These are phyloP conservation scores for Candida suzukii DNA, from an alignment of 805 yeast species.

Conservation along the genomic window DNA sequence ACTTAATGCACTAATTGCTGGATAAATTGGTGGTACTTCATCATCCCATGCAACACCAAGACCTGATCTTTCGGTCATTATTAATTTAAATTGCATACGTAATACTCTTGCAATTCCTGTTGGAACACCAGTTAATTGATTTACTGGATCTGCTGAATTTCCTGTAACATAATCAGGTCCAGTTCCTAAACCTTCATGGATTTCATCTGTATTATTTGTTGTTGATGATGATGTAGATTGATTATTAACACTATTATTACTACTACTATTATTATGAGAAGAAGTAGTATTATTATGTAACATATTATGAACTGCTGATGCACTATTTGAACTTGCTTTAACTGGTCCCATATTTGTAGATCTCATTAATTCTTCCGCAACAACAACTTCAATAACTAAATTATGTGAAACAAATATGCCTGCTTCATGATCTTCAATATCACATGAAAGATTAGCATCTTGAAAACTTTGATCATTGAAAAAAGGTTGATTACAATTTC, in stretches of 20 bases:
- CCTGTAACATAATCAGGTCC: constrained; percentile 24
- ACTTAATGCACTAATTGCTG: constrained; percentile 70
- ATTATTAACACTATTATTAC: too few species aligned
- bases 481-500: constrained; percentile 24
- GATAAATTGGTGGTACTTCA: constrained; percentile 96
- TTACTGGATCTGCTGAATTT: constrained; percentile 19
- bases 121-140: constrained; percentile 52
- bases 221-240: not conserved
- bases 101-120: constrained; percentile 95
- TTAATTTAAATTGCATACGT: constrained; percentile 88
- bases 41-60: constrained; percentile 98
- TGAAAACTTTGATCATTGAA: constrained; percentile 16
- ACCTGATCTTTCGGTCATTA: constrained; percentile 85
- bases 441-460: constrained; percentile 60
- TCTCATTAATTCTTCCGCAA: constrained; percentile 74
- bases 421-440: constrained; percentile 70
- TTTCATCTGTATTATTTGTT: not conserved
- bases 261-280: not conserved
- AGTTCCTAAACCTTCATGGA: constrained; percentile 16
- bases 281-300: not conserved
- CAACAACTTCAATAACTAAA: constrained; percentile 80
- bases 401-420: constrained; percentile 76
- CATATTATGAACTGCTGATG: not conserved
- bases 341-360: not conserved
- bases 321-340: not conserved